phyloP scores from a whole-genome alignment of 2,329 filamentous ascomycete species.

The Curvularia eragrostidis region DNA sequence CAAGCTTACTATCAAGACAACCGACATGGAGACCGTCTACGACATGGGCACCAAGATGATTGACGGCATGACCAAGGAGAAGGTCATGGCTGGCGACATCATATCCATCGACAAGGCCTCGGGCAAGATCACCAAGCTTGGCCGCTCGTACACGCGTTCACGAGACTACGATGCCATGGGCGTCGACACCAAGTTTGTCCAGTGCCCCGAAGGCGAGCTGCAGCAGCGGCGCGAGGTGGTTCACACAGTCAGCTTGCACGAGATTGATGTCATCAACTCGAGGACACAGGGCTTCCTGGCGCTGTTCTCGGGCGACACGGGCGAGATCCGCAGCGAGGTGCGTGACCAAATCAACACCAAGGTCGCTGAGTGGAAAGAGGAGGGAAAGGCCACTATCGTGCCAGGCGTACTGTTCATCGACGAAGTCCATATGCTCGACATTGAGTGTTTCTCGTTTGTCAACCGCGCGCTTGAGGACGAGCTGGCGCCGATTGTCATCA shows the following conservation, averaged over 20 bases:
- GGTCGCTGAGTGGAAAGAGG: constrained; percentile 98
- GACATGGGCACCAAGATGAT: constrained; percentile 99
- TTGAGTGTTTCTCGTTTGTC: constrained; percentile 98
- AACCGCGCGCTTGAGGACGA: constrained; percentile 96
- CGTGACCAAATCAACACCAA: constrained; percentile 99
- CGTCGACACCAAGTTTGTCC: constrained; percentile 95
- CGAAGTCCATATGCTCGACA: constrained; percentile 99
- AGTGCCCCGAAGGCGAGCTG: constrained; percentile 95
- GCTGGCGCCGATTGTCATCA: constrained; percentile 95
- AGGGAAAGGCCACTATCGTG: constrained; percentile 98
- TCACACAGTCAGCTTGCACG: constrained; percentile 94
- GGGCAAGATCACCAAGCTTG: constrained; percentile 96
- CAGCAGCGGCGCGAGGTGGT: constrained; percentile 97
- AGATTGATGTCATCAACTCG: constrained; percentile 99
- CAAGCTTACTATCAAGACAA: constrained; percentile 99
- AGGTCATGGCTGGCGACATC: constrained; percentile 97
- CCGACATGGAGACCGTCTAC: constrained; percentile 99
- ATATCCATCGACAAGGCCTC: constrained; percentile 99
- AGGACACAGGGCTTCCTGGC: constrained; percentile 97
- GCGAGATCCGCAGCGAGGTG: constrained; percentile 96
- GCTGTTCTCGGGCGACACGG: constrained; percentile 96
- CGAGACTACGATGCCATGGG: constrained; percentile 99
- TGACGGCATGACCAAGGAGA: constrained; percentile 98
- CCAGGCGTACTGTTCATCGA: constrained; percentile 98
- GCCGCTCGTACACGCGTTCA: constrained; percentile 90